Percentiles rank a stretch among this genome's conserved stretches.
Evolutionary conservation across 1,284 basidiomycete genomes (phyloP).

Genomic region (Cerioporus squamosus): DNA sequence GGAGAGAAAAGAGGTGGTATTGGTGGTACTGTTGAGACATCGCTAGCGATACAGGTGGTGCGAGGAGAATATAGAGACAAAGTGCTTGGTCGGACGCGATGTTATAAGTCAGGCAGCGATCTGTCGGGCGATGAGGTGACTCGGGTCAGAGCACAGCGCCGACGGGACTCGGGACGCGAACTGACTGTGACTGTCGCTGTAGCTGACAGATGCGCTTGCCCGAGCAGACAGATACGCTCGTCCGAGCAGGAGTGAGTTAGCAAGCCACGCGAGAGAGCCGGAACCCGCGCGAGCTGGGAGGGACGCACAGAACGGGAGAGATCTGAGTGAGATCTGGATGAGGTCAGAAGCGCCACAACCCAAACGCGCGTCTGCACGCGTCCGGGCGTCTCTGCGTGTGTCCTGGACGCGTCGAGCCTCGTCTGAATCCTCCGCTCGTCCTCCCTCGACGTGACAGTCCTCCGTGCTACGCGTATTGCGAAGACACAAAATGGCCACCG

Average conservation of each 20-base stretch:
- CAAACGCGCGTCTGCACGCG: slow-evolving; percentile 34
- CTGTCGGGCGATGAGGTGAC: background rate
- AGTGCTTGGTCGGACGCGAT: background rate
- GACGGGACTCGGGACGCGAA: background rate
- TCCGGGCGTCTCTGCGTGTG: slow-evolving; percentile 3
- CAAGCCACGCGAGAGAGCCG: no score
- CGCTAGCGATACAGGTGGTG: slow-evolving; percentile 12
- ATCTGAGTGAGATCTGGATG: background rate
- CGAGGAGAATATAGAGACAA: background rate
- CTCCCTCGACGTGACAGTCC: background rate
- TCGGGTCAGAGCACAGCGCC: background rate
- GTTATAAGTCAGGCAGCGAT: background rate
- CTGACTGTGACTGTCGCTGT: background rate
- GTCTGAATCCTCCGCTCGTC: background rate
- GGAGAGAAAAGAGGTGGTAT: slow-evolving; percentile 45
- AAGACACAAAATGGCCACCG: slow-evolving; percentile 18
- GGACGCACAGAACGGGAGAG: no score
- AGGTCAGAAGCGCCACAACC: slow-evolving; percentile 14
- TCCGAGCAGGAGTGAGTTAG: no score
- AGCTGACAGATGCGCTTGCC: no score
- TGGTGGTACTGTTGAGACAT: slow-evolving; percentile 29
- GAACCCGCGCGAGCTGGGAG: no score
- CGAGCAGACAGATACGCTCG: no score
- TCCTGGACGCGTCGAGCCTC: slow-evolving; percentile 11
- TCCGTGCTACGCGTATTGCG: no score